Percentiles rank a stretch among this genome's conserved stretches.
Conservation (phyloP, 139 green algal genomes). For the Desmodesmus armatus region DNA sequence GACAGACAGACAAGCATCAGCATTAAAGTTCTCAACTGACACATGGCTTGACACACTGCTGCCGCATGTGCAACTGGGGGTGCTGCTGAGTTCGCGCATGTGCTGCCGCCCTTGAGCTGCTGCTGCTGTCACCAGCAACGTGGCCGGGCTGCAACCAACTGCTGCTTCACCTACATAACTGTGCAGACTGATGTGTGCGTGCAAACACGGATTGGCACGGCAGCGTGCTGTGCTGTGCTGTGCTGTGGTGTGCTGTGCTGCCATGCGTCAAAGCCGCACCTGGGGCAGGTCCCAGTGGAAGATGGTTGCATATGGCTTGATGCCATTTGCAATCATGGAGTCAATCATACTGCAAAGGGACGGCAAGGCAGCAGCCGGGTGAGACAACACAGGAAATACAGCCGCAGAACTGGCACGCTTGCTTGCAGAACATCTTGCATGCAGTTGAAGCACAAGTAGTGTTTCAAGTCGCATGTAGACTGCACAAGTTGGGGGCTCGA, state of each 20-base stretch:
- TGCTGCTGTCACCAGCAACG: background rate
- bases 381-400: slow-evolving; percentile 2
- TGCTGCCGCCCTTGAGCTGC: background rate
- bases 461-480: too few relatives aligned
- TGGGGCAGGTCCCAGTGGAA: slow-evolving; percentile 64
- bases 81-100: background rate
- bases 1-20: background rate
- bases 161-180: background rate
- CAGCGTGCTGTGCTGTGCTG: too few relatives aligned
- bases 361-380: too few relatives aligned
- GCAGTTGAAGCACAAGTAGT: too few relatives aligned
- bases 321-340: slow-evolving; percentile 42
- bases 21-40: too few relatives aligned
- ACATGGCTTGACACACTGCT: background rate
- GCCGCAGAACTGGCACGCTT: too few relatives aligned
- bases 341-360: slow-evolving; percentile 38
- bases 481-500: too few relatives aligned
- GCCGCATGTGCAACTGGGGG: background rate
- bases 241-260: too few relatives aligned
- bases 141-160: background rate
- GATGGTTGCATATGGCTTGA: slow-evolving; percentile 62
- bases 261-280: too few relatives aligned
- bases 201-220: too few relatives aligned
- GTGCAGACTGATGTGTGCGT: too few relatives aligned
- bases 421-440: too few relatives aligned